These are phyloP conservation scores for Pterulicium gracile DNA, from an alignment of 1,284 basidiomycete species.

Conservation along the genomic window DNA sequence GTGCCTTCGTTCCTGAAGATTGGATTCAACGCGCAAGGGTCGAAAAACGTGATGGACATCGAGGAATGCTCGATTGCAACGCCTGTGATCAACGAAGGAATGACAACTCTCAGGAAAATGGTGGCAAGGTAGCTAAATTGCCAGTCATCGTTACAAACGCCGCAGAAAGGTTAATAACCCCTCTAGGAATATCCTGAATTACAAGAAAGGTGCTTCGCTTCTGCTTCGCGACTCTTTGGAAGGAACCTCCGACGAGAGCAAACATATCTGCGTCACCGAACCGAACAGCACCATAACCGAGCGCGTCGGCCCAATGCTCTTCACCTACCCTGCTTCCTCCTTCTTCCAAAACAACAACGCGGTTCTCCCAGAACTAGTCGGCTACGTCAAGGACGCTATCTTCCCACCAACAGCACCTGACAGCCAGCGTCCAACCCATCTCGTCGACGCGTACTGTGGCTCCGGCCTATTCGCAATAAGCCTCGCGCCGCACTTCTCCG, in stretches of 20 bases:
- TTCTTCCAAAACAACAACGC: constrained; percentile 99
- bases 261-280: constrained; percentile 75
- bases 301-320: constrained; percentile 70
- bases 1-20: constrained; percentile 42
- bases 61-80: constrained; percentile 97
- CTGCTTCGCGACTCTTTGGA: constrained; percentile 83
- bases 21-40: constrained; percentile 83
- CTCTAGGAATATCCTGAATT: constrained; percentile 65
- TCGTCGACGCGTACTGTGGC: constrained; percentile 90
- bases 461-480: constrained; percentile 89
- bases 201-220: constrained; percentile 86
- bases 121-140: constrained; percentile 51
- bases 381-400: constrained; percentile 73
- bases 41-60: constrained; percentile 79
- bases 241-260: constrained; percentile 15
- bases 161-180: too few species aligned
- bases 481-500: constrained; percentile 68
- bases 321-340: constrained; percentile 82
- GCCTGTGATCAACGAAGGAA: constrained; percentile 63
- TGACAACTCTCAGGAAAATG: constrained; percentile 51
- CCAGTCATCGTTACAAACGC: too few species aligned
- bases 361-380: constrained; percentile 74
- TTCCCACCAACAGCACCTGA: constrained; percentile 26
- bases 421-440: constrained; percentile 48
- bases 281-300: constrained; percentile 80